These are phyloP conservation scores for Rhizopus delemar DNA, from an alignment of 371 early-diverging fungal genomes.

Conservation along the genomic window DNA sequence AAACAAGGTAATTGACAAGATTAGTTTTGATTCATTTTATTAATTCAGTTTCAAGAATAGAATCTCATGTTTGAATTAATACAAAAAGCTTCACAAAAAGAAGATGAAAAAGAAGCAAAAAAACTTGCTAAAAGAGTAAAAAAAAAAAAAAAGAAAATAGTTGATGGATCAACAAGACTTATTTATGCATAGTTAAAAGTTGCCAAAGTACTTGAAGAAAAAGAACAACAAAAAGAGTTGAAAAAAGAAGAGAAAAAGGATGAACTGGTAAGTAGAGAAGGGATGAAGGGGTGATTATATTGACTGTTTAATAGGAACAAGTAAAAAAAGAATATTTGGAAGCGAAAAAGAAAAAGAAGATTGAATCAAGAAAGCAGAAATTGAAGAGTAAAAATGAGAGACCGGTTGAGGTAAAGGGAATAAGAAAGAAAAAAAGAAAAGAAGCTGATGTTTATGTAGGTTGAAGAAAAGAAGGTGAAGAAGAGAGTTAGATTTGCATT, in stretches of 20 bases:
- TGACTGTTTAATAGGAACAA: conserved; percentile 16
- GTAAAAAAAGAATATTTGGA: conserved; percentile 20
- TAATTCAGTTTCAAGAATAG: background rate
- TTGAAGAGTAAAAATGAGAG: background rate
- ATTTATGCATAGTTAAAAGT: conserved; percentile 4
- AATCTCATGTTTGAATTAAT: conserved; percentile 23
- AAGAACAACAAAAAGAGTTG: conserved; percentile 19
- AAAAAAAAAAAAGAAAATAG: background rate
- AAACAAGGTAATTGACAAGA: conserved; percentile 5
- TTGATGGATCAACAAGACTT: background rate
- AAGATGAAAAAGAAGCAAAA: conserved; percentile 15
- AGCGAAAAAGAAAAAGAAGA: conserved; percentile 24
- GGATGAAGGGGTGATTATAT: background rate
- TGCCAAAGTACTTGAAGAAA: conserved; percentile 26
- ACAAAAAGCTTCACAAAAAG: conserved; percentile 25
- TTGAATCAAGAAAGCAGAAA: conserved; percentile 24
- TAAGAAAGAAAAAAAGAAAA: conserved; percentile 8
- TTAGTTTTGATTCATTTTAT: background rate
- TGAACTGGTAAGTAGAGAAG: conserved; percentile 15
- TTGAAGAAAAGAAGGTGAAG: conserved; percentile 17
- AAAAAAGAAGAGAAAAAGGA: conserved; percentile 21
- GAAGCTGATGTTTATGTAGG: background rate
- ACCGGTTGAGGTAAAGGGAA: conserved; percentile 6
- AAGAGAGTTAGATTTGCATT: conserved; percentile 26
- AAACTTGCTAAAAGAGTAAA: conserved; percentile 24